These are phyloP conservation scores for Chloranthus sessilifolius DNA, from an alignment of 164 flowering plant genomes.

Conservation along the genomic window DNA sequence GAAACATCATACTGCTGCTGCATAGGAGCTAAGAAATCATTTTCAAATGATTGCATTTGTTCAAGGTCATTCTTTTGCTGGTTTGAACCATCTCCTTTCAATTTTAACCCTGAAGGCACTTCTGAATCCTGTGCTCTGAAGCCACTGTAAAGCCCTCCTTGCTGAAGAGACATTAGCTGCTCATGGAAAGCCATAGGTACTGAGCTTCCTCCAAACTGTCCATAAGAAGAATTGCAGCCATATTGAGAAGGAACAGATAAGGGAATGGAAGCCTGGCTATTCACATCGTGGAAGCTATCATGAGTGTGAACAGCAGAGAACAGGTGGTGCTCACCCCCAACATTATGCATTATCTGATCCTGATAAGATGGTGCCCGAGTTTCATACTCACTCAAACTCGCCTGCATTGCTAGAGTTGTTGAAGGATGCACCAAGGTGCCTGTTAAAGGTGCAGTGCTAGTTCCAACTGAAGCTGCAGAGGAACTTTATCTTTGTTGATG, in stretches of 20 bases:
- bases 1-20: constrained; percentile 25
- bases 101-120: constrained; percentile 24
- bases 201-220: constrained; percentile 24
- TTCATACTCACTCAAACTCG: constrained; percentile 26
- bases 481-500: constrained; percentile 51
- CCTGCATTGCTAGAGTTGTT: constrained; percentile 8
- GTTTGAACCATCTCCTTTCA: constrained; percentile 29
- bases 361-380: constrained; percentile 22
- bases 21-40: constrained; percentile 22
- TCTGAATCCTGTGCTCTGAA: constrained; percentile 20
- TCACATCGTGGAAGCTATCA: constrained; percentile 20
- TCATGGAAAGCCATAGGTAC: constrained; percentile 23
- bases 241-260: constrained; percentile 26
- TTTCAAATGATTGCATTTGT: constrained; percentile 19
- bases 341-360: constrained; percentile 23
- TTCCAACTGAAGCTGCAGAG: constrained; percentile 64
- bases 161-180: constrained; percentile 18
- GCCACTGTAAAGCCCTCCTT: constrained; percentile 22
- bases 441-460: constrained; percentile 19
- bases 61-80: constrained; percentile 27
- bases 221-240: constrained; percentile 22
- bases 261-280: constrained; percentile 19
- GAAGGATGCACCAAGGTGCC: constrained; percentile 17
- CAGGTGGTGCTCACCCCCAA: constrained; percentile 23
- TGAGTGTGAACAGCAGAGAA: constrained; percentile 16